phyloP scores from a whole-genome alignment of 2,329 filamentous ascomycete species.

The Clonostachys chloroleuca region DNA sequence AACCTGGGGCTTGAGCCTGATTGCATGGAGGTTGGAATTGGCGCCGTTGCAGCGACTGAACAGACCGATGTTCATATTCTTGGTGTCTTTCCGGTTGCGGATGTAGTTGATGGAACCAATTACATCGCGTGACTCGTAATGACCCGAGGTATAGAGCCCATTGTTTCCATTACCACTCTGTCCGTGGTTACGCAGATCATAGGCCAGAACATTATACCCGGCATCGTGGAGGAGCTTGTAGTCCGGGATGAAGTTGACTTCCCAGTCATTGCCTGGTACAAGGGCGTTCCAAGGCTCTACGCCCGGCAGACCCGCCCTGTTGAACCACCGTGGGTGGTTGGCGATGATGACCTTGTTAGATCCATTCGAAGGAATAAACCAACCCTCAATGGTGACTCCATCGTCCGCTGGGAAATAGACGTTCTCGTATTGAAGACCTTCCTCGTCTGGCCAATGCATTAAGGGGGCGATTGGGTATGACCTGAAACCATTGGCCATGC shows the following conservation, averaged over 20 bases:
- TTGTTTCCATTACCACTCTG: neutral
- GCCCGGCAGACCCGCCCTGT: no score
- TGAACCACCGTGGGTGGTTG: slow-evolving; percentile 1
- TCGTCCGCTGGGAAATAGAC: slow-evolving; percentile 5
- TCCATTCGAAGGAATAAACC: slow-evolving; percentile 1
- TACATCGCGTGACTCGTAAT: slow-evolving; percentile 4
- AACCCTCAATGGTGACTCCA: slow-evolving; percentile 3
- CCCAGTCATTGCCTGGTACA: neutral
- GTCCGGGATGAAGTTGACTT: slow-evolving; percentile 5
- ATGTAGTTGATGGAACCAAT: slow-evolving; percentile 4
- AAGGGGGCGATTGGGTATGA: no score
- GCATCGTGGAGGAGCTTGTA: slow-evolving; percentile 5
- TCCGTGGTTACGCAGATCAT: slow-evolving; percentile 18
- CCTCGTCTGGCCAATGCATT: neutral
- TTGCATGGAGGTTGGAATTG: slow-evolving; percentile 2
- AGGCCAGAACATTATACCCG: slow-evolving; percentile 12
- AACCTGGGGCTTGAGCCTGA: neutral
- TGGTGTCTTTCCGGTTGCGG: slow-evolving; percentile 1
- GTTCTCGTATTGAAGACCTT: slow-evolving; percentile 3
- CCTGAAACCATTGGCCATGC: no score
- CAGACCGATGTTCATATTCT: slow-evolving; percentile 1
- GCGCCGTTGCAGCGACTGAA: slow-evolving; percentile 3
- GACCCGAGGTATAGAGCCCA: neutral
- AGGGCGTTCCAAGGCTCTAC: no score
- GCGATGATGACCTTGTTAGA: slow-evolving; percentile 4